A percentile compares a stretch with the other conserved stretches of the same genome.
These are phyloP conservation scores for Acanthamoeba sp. DNA, from an alignment of 208 protist genomes.

Conservation along the genomic window DNA sequence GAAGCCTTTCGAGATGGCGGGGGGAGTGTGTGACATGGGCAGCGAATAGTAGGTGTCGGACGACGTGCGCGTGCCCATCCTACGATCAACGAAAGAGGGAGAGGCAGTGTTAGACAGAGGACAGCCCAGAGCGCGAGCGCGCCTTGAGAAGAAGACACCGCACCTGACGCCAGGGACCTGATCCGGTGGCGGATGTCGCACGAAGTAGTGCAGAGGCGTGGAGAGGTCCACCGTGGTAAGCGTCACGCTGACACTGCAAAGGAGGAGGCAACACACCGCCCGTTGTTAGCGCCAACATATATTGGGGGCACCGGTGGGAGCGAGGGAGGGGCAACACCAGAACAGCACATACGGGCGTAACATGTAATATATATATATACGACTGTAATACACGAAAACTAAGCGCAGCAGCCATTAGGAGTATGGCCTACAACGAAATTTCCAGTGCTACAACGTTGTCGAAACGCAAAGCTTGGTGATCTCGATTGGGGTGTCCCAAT, in stretches of 20 bases:
- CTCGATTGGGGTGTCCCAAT: too few relatives aligned
- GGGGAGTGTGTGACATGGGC: neutral
- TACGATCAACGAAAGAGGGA: neutral
- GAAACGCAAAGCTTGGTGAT: too few relatives aligned
- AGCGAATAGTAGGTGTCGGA: neutral
- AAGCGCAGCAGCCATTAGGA: too few relatives aligned
- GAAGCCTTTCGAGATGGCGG: constrained; percentile 8
- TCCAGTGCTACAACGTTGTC: too few relatives aligned
- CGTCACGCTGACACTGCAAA: neutral
- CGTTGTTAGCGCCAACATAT: too few relatives aligned
- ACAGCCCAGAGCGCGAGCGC: neutral
- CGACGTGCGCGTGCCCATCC: neutral
- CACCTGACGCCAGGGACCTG: neutral
- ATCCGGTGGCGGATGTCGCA: constrained; percentile 50
- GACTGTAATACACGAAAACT: too few relatives aligned
- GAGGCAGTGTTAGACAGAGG: neutral
- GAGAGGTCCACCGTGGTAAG: constrained; percentile 50
- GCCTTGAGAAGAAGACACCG: neutral
- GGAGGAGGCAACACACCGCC: neutral
- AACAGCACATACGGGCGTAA: too few relatives aligned
- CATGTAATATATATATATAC: too few relatives aligned
- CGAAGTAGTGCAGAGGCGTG: constrained; percentile 68
- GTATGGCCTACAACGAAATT: too few relatives aligned
- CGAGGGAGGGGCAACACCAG: too few relatives aligned
- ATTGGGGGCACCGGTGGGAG: too few relatives aligned